A percentile compares a stretch with the other conserved stretches of the same genome.
phyloP scores from a whole-genome alignment of 148 eudicot genomes.

The Dysphania ambrosioides region DNA sequence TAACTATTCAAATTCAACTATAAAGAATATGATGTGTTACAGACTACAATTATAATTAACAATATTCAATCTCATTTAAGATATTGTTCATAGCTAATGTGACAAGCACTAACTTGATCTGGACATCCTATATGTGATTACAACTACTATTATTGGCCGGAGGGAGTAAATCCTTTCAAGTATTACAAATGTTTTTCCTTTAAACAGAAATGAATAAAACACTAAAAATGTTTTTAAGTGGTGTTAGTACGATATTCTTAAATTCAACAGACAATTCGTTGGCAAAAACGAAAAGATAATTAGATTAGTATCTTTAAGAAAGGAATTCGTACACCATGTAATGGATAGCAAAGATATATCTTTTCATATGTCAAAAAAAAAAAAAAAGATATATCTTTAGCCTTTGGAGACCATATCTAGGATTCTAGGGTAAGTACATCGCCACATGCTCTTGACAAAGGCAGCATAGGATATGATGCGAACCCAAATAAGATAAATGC shows the following conservation, averaged over 20 bases:
- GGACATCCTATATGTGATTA: too few species aligned
- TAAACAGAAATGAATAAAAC: too few species aligned
- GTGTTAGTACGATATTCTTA: not conserved
- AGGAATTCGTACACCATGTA: not conserved
- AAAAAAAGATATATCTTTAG: not conserved
- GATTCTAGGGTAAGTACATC: not conserved
- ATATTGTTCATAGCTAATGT: too few species aligned
- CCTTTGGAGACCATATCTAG: not conserved
- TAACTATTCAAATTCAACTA: too few species aligned
- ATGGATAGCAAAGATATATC: not conserved
- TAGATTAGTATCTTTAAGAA: not conserved
- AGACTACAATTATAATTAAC: too few species aligned
- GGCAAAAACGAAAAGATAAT: not conserved
- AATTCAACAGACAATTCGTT: not conserved
- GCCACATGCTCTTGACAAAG: constrained; percentile 11
- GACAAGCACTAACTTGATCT: too few species aligned
- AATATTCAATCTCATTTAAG: too few species aligned
- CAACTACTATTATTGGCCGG: too few species aligned
- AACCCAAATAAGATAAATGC: not conserved
- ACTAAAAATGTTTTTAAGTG: not conserved
- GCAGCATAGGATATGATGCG: not conserved
- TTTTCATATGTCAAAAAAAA: too few species aligned
- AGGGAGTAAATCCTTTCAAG: too few species aligned
- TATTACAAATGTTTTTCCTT: too few species aligned
- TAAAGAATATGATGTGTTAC: too few species aligned